phyloP scores from a whole-genome alignment of 2,329 filamentous ascomycete genomes.

The Trematosphaeria pertusa region DNA sequence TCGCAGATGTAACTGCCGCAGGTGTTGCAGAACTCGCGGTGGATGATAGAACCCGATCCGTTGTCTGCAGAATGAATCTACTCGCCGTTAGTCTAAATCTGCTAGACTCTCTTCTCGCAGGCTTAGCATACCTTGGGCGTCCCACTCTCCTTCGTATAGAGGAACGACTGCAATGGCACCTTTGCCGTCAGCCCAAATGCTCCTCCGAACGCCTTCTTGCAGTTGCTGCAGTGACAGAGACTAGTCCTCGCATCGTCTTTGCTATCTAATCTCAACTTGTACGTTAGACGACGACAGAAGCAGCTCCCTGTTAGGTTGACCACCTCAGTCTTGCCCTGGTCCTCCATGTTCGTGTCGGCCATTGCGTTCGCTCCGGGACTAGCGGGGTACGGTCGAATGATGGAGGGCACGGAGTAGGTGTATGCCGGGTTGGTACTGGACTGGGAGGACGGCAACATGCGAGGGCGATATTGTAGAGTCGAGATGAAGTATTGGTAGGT shows the following conservation, averaged over 20 bases:
- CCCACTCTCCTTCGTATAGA: conserved; percentile 38
- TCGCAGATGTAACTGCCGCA: conserved; percentile 62
- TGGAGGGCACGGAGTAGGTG: conserved; percentile 1
- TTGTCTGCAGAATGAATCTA: conserved; percentile 59
- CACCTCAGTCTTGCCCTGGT: not conserved
- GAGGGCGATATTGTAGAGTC: not conserved
- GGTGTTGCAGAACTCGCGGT: conserved; percentile 60
- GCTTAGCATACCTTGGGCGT: conserved; percentile 18
- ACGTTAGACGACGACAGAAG: conserved; percentile 57
- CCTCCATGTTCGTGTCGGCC: not conserved
- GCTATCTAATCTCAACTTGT: conserved; percentile 53
- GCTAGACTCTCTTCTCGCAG: not conserved
- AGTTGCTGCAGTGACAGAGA: conserved; percentile 61
- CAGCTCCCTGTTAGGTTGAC: conserved; percentile 51
- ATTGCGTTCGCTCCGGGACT: not conserved
- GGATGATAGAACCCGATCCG: conserved; percentile 54
- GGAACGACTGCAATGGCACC: conserved; percentile 54
- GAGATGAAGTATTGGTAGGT: not conserved
- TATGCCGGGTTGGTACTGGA: not conserved
- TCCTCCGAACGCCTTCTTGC: conserved; percentile 62
- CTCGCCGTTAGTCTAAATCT: conserved; percentile 5
- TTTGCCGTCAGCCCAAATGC: conserved; percentile 62
- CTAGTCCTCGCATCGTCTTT: conserved; percentile 58
- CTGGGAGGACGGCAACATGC: too few relatives aligned
- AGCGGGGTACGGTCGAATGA: not conserved